Base-by-base conservation (phyloP, 306 rosid genomes). In the Hylodesmum podocarpum region DNA sequence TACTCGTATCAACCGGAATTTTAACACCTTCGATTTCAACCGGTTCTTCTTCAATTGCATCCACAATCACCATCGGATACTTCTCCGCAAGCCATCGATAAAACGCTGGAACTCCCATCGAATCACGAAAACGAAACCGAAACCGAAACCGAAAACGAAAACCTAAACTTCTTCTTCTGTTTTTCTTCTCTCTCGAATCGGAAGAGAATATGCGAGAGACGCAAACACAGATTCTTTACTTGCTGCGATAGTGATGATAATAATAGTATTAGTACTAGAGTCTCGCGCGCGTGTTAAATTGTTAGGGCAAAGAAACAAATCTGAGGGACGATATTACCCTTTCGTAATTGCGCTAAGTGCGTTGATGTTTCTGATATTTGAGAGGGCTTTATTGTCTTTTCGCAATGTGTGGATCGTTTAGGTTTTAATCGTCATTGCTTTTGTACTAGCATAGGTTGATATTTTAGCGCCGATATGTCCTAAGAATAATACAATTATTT, bases 21-120 rank as follows among this genome's bases (percentile, higher is more conserved):
- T 79, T 14, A 40, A 91, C 59, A 39, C 88, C 92, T 0, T 96
- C 98, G 50, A 96, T 92, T 0, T 72, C 98, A 3, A 96, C 98
- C 0, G 99, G 85, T 27, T 91, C 97, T 77, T 96, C 98, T 80
- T 96, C 99, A 13, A 96, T 66, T 6, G 84, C 97, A 7, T 96
- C 99, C 58, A 80, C 96, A 53, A 96, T 72, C 63, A 96, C 94
- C 78, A 92, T 46, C 15, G 97, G 94, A 57, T 92, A 92, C 82
- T 96, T 96, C 93, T 96, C 98, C 54, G 99, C 99, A 21, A 96
- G 78, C 99, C 99, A 96, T 31, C 94, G 76, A 8, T 92, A 96
- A 84, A 96, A 96, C 43, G 99, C 98, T 1, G 99, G 99, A 44
- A 96, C 99, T 83, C 99, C 99, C 99, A 96, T 92, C 36, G n/a